Evolutionary conservation across 225 moss, liverwort and hornwort species (phyloP).

Genomic region (Takakia lepidozioides): DNA sequence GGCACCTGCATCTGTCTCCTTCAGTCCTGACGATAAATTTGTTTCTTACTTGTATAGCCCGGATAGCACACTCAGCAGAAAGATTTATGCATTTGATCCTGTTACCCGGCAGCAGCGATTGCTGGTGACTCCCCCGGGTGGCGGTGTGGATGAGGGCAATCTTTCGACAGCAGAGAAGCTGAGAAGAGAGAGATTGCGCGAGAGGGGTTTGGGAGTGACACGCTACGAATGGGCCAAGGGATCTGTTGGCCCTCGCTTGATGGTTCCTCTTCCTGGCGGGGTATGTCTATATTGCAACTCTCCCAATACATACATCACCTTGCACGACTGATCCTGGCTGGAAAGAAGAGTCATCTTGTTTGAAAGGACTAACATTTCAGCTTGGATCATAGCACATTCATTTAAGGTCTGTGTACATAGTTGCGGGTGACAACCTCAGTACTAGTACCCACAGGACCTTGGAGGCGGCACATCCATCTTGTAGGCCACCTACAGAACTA

Average conservation of each 20-base stretch:
- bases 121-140: constrained; percentile 86
- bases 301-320: too few species aligned
- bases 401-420: too few species aligned
- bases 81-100: constrained; percentile 95
- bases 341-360: too few species aligned
- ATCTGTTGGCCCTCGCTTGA: constrained; percentile 47
- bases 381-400: too few species aligned
- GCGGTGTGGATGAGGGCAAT: constrained; percentile 94
- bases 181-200: constrained; percentile 85
- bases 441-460: too few species aligned
- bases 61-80: constrained; percentile 95
- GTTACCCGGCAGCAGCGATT: constrained; percentile 66
- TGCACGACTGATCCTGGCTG: too few species aligned
- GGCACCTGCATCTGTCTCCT: constrained; percentile 92
- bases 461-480: too few species aligned
- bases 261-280: constrained; percentile 98
- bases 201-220: constrained; percentile 94
- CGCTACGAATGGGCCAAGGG: constrained; percentile 98
- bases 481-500: too few species aligned
- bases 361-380: too few species aligned
- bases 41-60: constrained; percentile 94
- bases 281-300: constrained; percentile 30
- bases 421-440: too few species aligned
- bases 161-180: constrained; percentile 93
- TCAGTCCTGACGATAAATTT: constrained; percentile 94